A percentile compares a stretch with the other conserved stretches of the same genome.
Conservation (phyloP, 1,284 basidiomycete genomes). For the Cryptococcus deneoformans region DNA sequence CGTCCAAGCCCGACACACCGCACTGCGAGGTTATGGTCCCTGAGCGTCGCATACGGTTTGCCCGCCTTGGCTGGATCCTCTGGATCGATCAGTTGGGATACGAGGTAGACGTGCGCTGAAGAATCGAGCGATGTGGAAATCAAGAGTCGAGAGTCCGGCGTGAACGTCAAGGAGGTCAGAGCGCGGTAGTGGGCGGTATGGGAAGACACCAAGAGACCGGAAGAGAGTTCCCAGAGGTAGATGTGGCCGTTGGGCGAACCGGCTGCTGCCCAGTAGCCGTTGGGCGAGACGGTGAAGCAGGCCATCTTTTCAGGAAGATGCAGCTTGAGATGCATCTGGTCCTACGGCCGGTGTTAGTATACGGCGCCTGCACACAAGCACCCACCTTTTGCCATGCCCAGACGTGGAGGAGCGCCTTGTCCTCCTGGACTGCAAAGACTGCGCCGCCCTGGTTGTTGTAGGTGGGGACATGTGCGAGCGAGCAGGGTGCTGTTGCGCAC, state of each 20-base stretch:
- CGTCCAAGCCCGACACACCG: conserved; percentile 76
- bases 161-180: conserved; percentile 78
- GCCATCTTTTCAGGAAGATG: conserved; percentile 85
- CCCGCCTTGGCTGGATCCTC: conserved; percentile 19
- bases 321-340: conserved; percentile 80
- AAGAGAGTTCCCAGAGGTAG: conserved; percentile 92
- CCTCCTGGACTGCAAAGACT: conserved; percentile 50
- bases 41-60: conserved; percentile 72
- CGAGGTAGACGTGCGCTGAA: conserved; percentile 80
- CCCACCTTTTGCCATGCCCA: conserved; percentile 53
- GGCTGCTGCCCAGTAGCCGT: conserved; percentile 75
- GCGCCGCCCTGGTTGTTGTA: conserved; percentile 43
- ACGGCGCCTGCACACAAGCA: not conserved
- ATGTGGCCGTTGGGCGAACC: conserved; percentile 85
- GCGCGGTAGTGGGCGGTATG: conserved; percentile 96
- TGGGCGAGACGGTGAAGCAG: conserved; percentile 70
- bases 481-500: conserved; percentile 33
- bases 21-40: conserved; percentile 89
- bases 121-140: conserved; percentile 88
- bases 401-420: conserved; percentile 47
- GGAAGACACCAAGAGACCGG: conserved; percentile 80
- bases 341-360: conserved; percentile 53
- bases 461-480: conserved; percentile 37
- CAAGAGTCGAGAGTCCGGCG: conserved; percentile 72
- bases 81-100: conserved; percentile 54